Evolutionary conservation across 1,284 basidiomycete species (phyloP), one percentile per base, ranked within the genome.

Genomic region (Moesziomyces antarcticus): DNA sequence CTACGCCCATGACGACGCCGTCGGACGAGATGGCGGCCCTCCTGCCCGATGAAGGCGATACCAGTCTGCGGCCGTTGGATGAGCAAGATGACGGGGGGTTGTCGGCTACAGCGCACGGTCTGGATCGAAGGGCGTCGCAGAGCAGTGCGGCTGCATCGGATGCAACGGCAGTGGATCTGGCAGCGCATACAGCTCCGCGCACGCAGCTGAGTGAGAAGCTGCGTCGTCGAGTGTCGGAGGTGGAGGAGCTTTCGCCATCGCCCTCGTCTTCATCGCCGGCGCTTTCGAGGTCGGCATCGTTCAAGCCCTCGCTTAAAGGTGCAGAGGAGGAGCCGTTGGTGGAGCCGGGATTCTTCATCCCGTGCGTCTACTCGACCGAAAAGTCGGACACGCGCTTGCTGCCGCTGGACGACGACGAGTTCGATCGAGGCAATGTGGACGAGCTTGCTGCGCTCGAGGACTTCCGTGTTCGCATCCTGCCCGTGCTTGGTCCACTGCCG

Each of bases 381-480:
- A 91, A 93, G 24, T 94, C 94, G 0, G 88, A 91, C 18, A 85
- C 85, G 48, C 92, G 92, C 73, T 87, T 99, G 1, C 88, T 98
- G 3, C 97, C 96, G 0, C 87, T 99, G 0, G 89, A 93, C 0
- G 93, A 97, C 66, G 93, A 94, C 67, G 94, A 98, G 85, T 95
- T 94, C 83, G 86, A 91, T 78, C 93, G 92, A 84, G 97, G 96
- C 14, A 87, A 90, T 21, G 91, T 98, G 6, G 91, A 93, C 79
- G 95, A 99, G 85, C 88, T 99, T 3, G 91, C 92, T 11, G 91
- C 92, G 5, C 92, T 98, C 64, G 92, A 96, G 80, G 93, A 97
- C 83, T 99, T 98, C 85, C 88, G 97, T 37, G 93, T 96, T 6
- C 88, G 94, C 46, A 93, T 95, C 69, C 84, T 96, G 7, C 93